Base-by-base conservation (phyloP, 208 protist species). In the Leptomonas pyrrhocoris region DNA sequence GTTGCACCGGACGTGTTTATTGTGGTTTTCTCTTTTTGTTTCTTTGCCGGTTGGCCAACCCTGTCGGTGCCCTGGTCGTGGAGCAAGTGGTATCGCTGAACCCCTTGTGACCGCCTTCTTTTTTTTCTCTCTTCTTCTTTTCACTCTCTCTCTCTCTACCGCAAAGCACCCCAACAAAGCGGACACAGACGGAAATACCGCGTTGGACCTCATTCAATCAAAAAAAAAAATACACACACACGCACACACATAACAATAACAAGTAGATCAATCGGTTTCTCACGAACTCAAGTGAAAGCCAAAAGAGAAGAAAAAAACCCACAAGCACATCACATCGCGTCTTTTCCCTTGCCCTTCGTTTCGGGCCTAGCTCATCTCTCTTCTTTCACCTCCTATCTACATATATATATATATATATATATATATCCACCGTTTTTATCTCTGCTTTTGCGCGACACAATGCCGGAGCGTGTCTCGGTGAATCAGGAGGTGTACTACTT, bases 401-500 rank as follows among this genome's bases (percentile, higher is more conserved):
- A n/a, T n/a, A n/a, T n/a, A n/a, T n/a, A n/a, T n/a, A n/a, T n/a
- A n/a, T n/a, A n/a, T n/a, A n/a, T n/a, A n/a, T n/a, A n/a, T n/a
- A n/a, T n/a, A n/a, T n/a, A n/a, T n/a, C n/a, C n/a, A n/a, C n/a
- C n/a, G n/a, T 8, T 59, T 59, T 59, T 45, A 46, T 30, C 9
- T 34, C 51, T 38, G 9, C 11, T n/a, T n/a, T n/a, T 38, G 25
- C 58, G 2, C 8, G 31, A n/a, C 31, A 73, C 38, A 18, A 87
- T 89, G 84, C 40, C 79, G 40, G 87, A 95, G 66, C 90, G 87
- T 28, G 73, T 93, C 13, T 80, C 84, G 28, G 68, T 91, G 31
- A 75, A 84, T 46, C 90, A 95, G 66, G 77, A 92, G 68, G 86
- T 95, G 54, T 93, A 93, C 73, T 93, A 90, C 63, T 77, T 80